Percentiles rank a stretch among this genome's conserved stretches.
Evolutionary conservation across 2,329 filamentous ascomycete species (phyloP).

Genomic region (Falciphora oryzae): DNA sequence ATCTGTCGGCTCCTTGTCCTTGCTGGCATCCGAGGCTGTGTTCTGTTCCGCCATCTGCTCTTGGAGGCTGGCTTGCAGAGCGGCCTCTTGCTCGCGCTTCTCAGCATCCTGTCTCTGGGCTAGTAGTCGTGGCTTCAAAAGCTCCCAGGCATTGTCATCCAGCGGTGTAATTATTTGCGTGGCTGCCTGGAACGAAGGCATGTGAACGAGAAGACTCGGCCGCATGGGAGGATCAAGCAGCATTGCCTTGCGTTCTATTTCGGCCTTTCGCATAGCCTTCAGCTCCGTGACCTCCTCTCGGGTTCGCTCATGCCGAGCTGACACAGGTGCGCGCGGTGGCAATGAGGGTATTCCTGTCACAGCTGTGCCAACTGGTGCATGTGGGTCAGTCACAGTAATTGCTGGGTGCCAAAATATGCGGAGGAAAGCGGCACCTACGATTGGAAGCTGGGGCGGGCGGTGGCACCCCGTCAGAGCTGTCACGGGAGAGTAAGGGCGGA

Average conservation of each 20-base stretch:
- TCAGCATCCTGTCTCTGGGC: constrained; percentile 62
- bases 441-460: background rate
- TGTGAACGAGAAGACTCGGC: constrained; percentile 57
- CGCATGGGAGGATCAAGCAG: constrained; percentile 60
- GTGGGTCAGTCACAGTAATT: background rate
- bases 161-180: constrained; percentile 63
- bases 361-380: background rate
- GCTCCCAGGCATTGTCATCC: constrained; percentile 63
- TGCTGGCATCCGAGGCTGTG: constrained; percentile 27
- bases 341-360: constrained; percentile 5
- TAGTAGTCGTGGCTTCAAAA: constrained; percentile 61
- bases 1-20: constrained; percentile 55
- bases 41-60: constrained; percentile 16
- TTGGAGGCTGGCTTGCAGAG: constrained; percentile 20
- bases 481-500: background rate
- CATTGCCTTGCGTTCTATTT: constrained; percentile 67
- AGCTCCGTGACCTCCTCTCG: constrained; percentile 57
- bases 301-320: constrained; percentile 43
- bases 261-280: constrained; percentile 57
- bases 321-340: constrained; percentile 1
- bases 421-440: background rate
- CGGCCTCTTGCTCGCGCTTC: constrained; percentile 40
- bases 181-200: constrained; percentile 69
- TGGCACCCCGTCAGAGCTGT: background rate
- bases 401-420: background rate